A percentile compares a stretch with the other conserved stretches of the same genome.
phyloP scores from a whole-genome alignment of 495 filamentous ascomycete genomes.

The Hypoxylon trugodes region DNA sequence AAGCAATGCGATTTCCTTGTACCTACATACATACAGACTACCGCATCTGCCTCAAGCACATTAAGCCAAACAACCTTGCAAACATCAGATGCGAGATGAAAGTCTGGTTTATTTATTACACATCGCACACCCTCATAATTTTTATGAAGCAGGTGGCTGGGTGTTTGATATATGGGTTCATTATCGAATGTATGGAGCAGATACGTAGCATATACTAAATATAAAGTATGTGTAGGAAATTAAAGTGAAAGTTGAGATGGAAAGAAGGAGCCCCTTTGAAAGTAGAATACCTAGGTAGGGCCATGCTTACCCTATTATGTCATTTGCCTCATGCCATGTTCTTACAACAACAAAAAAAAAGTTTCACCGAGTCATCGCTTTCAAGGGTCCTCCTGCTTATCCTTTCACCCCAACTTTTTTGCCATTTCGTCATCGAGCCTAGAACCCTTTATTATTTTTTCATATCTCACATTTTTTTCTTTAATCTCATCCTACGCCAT shows the following conservation, averaged over 20 bases:
- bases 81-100: conserved; percentile 29
- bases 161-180: no score
- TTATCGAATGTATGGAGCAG: no score
- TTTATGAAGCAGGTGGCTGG: no score
- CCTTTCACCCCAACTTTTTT: conserved; percentile 22
- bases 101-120: conserved; percentile 11
- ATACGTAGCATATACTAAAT: no score
- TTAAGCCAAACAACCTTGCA: conserved; percentile 23
- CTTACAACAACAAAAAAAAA: conserved; percentile 23
- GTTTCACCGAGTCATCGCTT: conserved; percentile 36
- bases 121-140: neutral
- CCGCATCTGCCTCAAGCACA: conserved; percentile 25
- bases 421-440: conserved; percentile 40
- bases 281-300: neutral
- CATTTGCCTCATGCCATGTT: conserved; percentile 15
- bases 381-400: conserved; percentile 26
- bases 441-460: conserved; percentile 33
- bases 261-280: no score
- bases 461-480: conserved; percentile 15
- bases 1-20: conserved; percentile 7
- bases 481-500: conserved; percentile 23
- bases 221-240: no score
- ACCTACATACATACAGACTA: conserved; percentile 7
- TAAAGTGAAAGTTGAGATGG: neutral
- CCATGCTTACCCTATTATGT: conserved; percentile 14